Conservation (phyloP, 192 early-diverging fungal species). For the Spinellus fusiger region DNA sequence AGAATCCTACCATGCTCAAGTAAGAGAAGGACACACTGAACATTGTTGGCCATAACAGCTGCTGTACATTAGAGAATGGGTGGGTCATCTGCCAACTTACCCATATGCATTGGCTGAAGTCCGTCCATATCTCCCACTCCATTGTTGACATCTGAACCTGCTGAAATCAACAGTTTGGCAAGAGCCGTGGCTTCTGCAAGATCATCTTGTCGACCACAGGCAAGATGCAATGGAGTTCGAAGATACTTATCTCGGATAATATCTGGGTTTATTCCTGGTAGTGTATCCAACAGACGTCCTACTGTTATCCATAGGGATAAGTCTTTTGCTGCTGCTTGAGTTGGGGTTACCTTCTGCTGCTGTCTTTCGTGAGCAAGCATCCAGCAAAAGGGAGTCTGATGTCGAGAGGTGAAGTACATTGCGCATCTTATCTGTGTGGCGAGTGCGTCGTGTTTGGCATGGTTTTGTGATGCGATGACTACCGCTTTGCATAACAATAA, state of each 20-base stretch:
- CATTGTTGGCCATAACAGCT: slow-evolving; percentile 31
- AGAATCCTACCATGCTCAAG: slow-evolving; percentile 4
- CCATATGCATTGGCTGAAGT: slow-evolving; percentile 29
- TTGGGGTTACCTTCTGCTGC: slow-evolving; percentile 10
- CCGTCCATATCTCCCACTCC: slow-evolving; percentile 30
- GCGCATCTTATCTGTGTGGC: background rate
- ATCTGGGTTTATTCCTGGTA: slow-evolving; percentile 17
- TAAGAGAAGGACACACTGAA: slow-evolving; percentile 26
- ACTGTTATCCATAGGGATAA: slow-evolving; percentile 1
- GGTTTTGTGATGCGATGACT: slow-evolving; percentile 9
- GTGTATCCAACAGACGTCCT: background rate
- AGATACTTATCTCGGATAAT: slow-evolving; percentile 28
- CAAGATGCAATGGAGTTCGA: slow-evolving; percentile 31
- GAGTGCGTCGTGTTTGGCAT: slow-evolving; percentile 4
- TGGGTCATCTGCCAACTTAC: slow-evolving; percentile 5
- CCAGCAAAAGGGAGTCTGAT: slow-evolving; percentile 4
- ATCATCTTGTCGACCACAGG: slow-evolving; percentile 25
- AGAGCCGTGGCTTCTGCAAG: slow-evolving; percentile 17
- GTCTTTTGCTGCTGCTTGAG: background rate
- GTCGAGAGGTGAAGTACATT: slow-evolving; percentile 12
- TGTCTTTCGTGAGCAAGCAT: slow-evolving; percentile 14
- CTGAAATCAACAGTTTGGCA: slow-evolving; percentile 21
- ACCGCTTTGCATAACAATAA: background rate
- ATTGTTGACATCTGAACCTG: slow-evolving; percentile 31
- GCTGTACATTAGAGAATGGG: background rate